phyloP scores from a whole-genome alignment of 345 rosid species.

The Salix caprea region DNA sequence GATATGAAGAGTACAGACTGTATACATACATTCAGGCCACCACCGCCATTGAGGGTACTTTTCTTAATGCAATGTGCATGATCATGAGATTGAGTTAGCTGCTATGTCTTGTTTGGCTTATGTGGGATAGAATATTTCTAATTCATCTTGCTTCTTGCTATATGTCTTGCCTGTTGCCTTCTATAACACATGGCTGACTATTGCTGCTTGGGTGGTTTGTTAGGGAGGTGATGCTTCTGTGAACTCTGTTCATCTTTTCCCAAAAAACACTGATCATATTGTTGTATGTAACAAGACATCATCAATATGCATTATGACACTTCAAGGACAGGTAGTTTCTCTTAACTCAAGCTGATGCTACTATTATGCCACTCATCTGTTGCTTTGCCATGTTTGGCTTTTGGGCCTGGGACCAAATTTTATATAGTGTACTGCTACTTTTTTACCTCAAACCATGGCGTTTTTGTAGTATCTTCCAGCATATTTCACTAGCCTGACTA shows the following conservation, averaged over 20 bases:
- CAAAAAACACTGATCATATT: conserved; percentile 82
- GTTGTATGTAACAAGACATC: conserved; percentile 94
- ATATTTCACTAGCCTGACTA: neutral
- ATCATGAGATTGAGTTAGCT: neutral
- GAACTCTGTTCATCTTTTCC: conserved; percentile 88
- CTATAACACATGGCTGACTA: neutral
- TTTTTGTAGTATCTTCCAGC: neutral
- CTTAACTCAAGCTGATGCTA: neutral
- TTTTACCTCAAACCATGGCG: neutral
- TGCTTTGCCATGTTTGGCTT: neutral
- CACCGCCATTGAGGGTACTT: conserved; percentile 83
- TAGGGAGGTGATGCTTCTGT: conserved; percentile 99
- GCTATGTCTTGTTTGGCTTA: conserved; percentile 6
- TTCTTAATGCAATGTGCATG: conserved; percentile 7
- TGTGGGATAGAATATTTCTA: neutral
- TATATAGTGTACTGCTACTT: neutral
- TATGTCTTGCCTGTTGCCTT: neutral
- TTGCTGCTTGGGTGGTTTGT: conserved; percentile 14
- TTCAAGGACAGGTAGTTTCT: conserved; percentile 83
- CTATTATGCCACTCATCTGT: neutral
- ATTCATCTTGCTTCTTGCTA: neutral
- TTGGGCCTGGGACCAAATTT: neutral
- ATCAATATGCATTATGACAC: conserved; percentile 87
- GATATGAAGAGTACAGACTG: conserved; percentile 94
- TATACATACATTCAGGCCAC: conserved; percentile 87